Evolutionary conservation across 352 stramenopile genomes (phyloP), one percentile per base, ranked within the genome.

Genomic region (Pseudoperonospora humuli): DNA sequence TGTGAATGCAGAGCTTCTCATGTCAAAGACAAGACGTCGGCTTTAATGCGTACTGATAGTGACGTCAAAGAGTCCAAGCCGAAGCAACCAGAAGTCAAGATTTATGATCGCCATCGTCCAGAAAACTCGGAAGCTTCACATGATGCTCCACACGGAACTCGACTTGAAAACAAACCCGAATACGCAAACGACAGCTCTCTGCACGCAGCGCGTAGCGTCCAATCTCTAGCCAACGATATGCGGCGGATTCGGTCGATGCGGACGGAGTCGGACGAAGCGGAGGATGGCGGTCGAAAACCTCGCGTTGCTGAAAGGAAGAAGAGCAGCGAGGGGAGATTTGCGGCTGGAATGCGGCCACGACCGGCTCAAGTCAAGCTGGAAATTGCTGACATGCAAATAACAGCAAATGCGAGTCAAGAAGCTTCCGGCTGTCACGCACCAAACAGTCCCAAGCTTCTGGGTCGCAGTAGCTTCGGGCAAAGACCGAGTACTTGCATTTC

Each of bases 201-300:
- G 7, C 71, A 84, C 40, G 73, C 75, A 46, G 69, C 85, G 10
- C 63, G 70, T n/a, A 91, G 75, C 19, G 78, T 91, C 18, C 75
- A 91, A 49, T 85, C 75, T 11, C 49, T 91, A 11, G 78, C 78
- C 15, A 85, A 86, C 53, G 78, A 91, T 39, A 88, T 91, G 31
- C 57, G 78, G 0, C 73, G 75, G 10, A 85, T 91, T 31, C 62
- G 75, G 19, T 91, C 78, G 1, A 61, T 81, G 45, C 60, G 68
- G 3, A 61, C 26, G 0, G 75, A 85, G 14, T 19, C 38, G 5
- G 44, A 54, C 0, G 48, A 54, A 26, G 45, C 49, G 2, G 56
- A 78, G 14, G 66, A 80, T 18, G 32, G 28, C 15, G 17, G 25
- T 25, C 44, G 50, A 5, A 78, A 70, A 25, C 24, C 44, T 3